phyloP scores from a whole-genome alignment of 352 stramenopile species.

The Phytophthora gonapodyides region DNA sequence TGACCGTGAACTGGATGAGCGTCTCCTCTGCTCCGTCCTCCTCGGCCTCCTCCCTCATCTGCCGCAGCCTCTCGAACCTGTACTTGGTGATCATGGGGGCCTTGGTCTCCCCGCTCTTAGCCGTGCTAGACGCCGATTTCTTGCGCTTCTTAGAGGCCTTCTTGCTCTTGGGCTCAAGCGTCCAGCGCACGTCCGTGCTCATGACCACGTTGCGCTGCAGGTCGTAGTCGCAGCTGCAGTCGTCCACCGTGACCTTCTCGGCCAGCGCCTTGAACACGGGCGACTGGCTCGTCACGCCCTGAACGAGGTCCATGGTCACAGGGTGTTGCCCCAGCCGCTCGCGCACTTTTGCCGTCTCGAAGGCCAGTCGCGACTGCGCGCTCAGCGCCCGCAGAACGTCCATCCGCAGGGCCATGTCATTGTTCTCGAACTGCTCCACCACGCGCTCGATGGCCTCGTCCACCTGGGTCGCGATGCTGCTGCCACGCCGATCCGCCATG shows the following conservation, averaged over 20 bases:
- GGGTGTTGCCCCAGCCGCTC: constrained; percentile 65
- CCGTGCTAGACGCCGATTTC: constrained; percentile 13
- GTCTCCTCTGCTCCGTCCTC: constrained; percentile 39
- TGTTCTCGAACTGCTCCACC: constrained; percentile 72
- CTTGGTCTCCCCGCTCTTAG: constrained; percentile 11
- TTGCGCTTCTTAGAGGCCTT: constrained; percentile 55
- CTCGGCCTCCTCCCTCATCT: constrained; percentile 23
- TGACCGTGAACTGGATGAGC: constrained; percentile 51
- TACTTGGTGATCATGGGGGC: constrained; percentile 52
- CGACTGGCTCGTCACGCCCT: constrained; percentile 50
- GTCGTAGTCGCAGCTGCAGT: constrained; percentile 71
- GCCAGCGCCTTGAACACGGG: constrained; percentile 54
- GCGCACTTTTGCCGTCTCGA: constrained; percentile 70
- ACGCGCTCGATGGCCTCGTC: constrained; percentile 75
- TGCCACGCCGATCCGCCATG: constrained; percentile 57
- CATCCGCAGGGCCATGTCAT: constrained; percentile 64
- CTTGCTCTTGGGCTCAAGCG: constrained; percentile 37
- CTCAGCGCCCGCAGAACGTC: constrained; percentile 70
- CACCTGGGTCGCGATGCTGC: constrained; percentile 60
- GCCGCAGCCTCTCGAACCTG: constrained; percentile 46
- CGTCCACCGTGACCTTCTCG: constrained; percentile 48
- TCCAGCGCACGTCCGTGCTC: constrained; percentile 59
- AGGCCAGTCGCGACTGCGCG: constrained; percentile 60
- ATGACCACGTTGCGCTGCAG: constrained; percentile 63
- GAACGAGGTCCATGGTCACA: constrained; percentile 63